Evolutionary conservation across 345 rosid genomes (phyloP), one percentile per base, ranked within the genome.

Genomic region (Pugionium dolabratum): DNA sequence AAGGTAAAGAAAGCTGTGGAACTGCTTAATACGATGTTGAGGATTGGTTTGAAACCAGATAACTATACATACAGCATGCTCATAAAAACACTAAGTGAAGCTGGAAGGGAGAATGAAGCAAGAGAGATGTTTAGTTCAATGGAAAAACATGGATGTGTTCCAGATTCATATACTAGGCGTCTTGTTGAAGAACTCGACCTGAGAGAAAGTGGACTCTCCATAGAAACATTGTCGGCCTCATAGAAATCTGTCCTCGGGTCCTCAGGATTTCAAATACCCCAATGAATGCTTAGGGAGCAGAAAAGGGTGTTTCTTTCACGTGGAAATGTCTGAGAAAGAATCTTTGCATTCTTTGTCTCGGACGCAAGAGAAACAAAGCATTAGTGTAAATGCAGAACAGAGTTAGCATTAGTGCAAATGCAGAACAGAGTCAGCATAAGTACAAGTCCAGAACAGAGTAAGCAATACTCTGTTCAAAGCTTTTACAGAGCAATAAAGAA

Each of bases 11-110:
- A 79, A 70, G 95, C 89, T 54, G 72, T 82, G 80, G 78, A 76
- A 76, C 64, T 86, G 74, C 58, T 83, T 54, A 73, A 59, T 69
- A 77, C 84, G 56, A 81, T 85, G 89, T 35, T 67, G 72, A 71
- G 61, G 30, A 46, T 68, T 68, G 90, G 88, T 59, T 76, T 88
- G 82, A 72, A 64, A 76, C 92, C 95, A 42, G 93, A 89, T 75
- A 81, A 50, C 64, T 76, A 71, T 75, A 82, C 97, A 18, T 91
- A 81, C 55, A 48, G 70, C 59, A 75, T 73, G 54, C 68, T 91
- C 53, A 79, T 88, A 31, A 83, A 74, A 76, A 80, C 86, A 31
- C 58, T 88, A 34, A 71, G 76, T 63, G 81, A 82, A 64, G 78
- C 78, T 59, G 87, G 83, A 50, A 79, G 79, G 75, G 73, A 54